Evolutionary conservation across 1,139 yeast genomes (phyloP).

Genomic region (Blastobotrys buckinghamii): DNA sequence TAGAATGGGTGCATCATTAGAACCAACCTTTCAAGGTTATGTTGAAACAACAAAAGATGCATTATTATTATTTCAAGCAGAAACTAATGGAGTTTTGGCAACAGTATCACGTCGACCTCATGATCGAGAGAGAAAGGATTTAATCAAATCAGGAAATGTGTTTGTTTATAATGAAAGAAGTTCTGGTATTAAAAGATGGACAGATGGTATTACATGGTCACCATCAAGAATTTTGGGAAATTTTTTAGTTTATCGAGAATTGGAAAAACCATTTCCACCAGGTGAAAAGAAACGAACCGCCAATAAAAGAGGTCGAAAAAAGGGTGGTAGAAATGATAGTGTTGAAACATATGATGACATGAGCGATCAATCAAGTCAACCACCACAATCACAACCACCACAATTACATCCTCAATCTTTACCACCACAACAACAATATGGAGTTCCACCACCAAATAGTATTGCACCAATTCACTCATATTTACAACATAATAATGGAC

Average conservation of each 20-base stretch:
- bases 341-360: neutral
- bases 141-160: conserved; percentile 72
- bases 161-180: conserved; percentile 80
- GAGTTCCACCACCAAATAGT: neutral
- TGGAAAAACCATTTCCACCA: conserved; percentile 50
- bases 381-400: neutral
- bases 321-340: neutral
- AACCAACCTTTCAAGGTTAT: conserved; percentile 71
- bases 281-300: conserved; percentile 37
- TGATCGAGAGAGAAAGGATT: conserved; percentile 61
- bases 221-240: conserved; percentile 83
- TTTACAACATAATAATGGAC: neutral
- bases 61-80: conserved; percentile 71
- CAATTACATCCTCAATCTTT: no score
- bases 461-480: neutral
- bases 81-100: conserved; percentile 53
- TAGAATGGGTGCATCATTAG: neutral
- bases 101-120: conserved; percentile 78
- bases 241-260: conserved; percentile 74
- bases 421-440: neutral
- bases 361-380: neutral
- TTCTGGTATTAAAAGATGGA: conserved; percentile 87
- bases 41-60: conserved; percentile 83
- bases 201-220: conserved; percentile 90
- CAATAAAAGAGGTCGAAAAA: conserved; percentile 16